A percentile compares a stretch with the other conserved stretches of the same genome.
Conservation (phyloP, 176 grass and related monocot genomes). For the Leersia perrieri region DNA sequence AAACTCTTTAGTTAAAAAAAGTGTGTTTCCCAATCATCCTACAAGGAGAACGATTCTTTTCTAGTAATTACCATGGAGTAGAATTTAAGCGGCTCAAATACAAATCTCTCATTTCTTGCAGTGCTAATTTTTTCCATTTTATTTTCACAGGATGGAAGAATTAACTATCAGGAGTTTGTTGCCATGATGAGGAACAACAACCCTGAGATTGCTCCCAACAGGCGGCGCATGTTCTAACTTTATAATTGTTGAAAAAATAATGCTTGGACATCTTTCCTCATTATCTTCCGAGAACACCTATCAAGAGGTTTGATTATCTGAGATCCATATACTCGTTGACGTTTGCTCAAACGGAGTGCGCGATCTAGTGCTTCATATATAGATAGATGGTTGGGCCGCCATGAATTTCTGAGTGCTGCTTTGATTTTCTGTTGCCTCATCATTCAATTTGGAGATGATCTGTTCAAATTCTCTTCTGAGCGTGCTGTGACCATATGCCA, state of each 20-base stretch:
- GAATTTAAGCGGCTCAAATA: no score
- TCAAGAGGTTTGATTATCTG: background rate
- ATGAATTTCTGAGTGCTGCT: background rate
- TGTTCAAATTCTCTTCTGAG: background rate
- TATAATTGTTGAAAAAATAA: constrained; percentile 11
- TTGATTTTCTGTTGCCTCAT: background rate
- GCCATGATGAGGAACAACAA: constrained; percentile 91
- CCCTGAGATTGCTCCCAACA: constrained; percentile 58
- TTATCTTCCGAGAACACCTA: constrained; percentile 8
- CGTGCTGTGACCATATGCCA: constrained; percentile 19
- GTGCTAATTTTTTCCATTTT: constrained; percentile 25
- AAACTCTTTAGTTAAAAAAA: background rate
- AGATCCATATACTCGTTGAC: background rate
- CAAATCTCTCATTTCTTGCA: background rate
- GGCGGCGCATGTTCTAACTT: constrained; percentile 55
- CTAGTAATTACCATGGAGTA: no score
- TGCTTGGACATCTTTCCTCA: background rate
- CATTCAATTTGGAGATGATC: constrained; percentile 6
- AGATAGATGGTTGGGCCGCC: constrained; percentile 20
- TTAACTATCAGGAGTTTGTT: constrained; percentile 95
- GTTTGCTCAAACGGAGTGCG: background rate
- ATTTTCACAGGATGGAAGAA: constrained; percentile 83
- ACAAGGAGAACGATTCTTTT: background rate
- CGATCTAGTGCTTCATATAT: background rate
- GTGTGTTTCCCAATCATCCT: background rate